Percentiles rank a stretch among this genome's conserved stretches.
These are phyloP conservation scores for Climacium dendroides DNA, from an alignment of 225 moss, liverwort and hornwort genomes.

Conservation along the genomic window DNA sequence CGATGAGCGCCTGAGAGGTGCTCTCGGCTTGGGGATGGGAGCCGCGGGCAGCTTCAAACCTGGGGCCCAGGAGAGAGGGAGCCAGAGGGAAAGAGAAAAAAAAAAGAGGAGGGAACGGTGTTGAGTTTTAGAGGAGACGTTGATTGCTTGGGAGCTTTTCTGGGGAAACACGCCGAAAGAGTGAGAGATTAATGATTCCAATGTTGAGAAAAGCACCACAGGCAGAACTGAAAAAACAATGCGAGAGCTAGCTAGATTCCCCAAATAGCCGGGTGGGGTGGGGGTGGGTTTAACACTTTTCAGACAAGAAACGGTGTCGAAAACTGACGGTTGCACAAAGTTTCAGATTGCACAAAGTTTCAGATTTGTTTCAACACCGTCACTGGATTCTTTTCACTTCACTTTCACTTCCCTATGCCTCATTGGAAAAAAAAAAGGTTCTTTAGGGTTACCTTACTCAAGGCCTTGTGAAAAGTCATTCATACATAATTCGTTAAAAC, in stretches of 20 bases:
- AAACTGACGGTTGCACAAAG: not conserved
- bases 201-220: not conserved
- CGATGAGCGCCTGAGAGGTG: not conserved
- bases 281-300: not conserved
- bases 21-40: not conserved
- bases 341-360: not conserved
- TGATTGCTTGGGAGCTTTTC: not conserved
- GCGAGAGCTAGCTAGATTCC: not conserved
- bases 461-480: not conserved
- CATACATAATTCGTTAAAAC: no score
- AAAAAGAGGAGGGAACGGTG: not conserved
- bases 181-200: not conserved
- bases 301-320: not conserved
- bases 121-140: not conserved
- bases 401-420: not conserved
- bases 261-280: not conserved
- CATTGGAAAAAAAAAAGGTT: not conserved
- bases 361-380: no score
- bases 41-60: not conserved
- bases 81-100: not conserved
- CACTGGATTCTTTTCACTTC: not conserved
- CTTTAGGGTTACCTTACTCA: not conserved
- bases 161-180: not conserved
- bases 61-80: not conserved
- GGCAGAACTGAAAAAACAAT: not conserved